Base-by-base conservation (phyloP, 176 grass and related monocot genomes). In the Oryza australiensis region DNA sequence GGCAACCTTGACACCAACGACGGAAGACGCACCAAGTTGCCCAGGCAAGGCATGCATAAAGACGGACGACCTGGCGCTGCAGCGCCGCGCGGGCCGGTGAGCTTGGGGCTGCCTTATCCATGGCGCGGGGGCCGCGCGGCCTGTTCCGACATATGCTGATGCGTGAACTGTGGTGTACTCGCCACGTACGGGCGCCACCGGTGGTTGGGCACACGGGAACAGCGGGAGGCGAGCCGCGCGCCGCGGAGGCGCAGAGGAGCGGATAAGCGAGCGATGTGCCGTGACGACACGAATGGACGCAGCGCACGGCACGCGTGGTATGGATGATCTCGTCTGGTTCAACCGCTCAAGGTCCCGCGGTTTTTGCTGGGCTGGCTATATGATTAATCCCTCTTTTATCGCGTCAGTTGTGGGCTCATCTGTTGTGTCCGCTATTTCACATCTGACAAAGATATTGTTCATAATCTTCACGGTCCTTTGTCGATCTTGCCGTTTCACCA, bases 31-130 rank as follows among this genome's bases (percentile, higher is more conserved):
- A 13, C 22, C 55, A 24, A 60, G 22, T 60, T 60, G 55, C 8
- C 9, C 8, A 11, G 55, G 20, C 55, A 24, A 24, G 55, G 20
- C 22, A 24, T 4, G 55, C 30, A 75, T 59, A 35, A 74, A 49
- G 46, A 8, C 59, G 60, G 75, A 65, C 37, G 75, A 12, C 62
- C 38, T 78, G 76, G 62, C 26, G 76, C 76, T 40, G 18, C 34
- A 13, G 55, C 12, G 12, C 4, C 29, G 13, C 29, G 29, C 53
- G 10, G 15, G 3, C 45, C 46, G 14, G 49, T 15, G 46, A 3
- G 41, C 41, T 43, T 49, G 46, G 46, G 15, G 12, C 15, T 46
- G 27, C 28, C 18, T 26, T 20, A 55, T 55, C 18, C 49, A 55
- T 55, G 49, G 49, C 18, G 49, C 49, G 49, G 41, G 41, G 41